Conservation (phyloP, 805 yeast species). For the Candida namnaoensis region DNA sequence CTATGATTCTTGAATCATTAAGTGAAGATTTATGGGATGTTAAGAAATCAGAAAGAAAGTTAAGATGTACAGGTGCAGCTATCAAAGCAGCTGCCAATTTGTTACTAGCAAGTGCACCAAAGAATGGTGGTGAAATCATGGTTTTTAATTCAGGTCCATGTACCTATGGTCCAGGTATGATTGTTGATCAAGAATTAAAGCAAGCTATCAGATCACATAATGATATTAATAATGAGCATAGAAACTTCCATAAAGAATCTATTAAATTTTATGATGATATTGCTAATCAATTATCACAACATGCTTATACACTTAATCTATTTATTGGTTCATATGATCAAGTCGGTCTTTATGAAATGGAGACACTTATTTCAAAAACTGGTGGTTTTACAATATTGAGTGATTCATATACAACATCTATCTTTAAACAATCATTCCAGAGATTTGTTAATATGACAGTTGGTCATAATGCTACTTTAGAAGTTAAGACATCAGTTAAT, state of each 20-base stretch:
- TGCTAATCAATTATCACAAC: constrained; percentile 35
- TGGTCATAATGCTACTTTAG: constrained; percentile 55
- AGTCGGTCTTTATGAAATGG: constrained; percentile 62
- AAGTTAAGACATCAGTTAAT: constrained; percentile 41
- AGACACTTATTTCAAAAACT: constrained; percentile 42
- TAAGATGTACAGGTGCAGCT: constrained; percentile 55
- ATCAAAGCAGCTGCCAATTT: constrained; percentile 36
- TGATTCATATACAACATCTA: constrained; percentile 59
- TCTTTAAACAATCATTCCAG: constrained; percentile 56
- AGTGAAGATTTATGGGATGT: constrained; percentile 41
- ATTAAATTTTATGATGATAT: constrained; percentile 37
- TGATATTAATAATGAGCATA: constrained; percentile 46
- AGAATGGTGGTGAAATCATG: constrained; percentile 45
- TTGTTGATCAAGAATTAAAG: constrained; percentile 46
- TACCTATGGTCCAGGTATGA: constrained; percentile 56
- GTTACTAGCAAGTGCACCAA: constrained; percentile 28
- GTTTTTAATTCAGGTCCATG: constrained; percentile 57
- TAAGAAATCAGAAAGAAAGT: constrained; percentile 34
- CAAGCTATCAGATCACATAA: constrained; percentile 63
- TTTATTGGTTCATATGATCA: constrained; percentile 66
- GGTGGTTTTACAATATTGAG: constrained; percentile 59
- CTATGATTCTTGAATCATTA: constrained; percentile 39
- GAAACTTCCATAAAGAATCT: constrained; percentile 32
- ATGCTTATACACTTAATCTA: constrained; percentile 48
- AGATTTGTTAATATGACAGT: constrained; percentile 40